Evolutionary conservation across 2,329 filamentous ascomycete genomes (phyloP).

Genomic region (Corynespora cassiicola): DNA sequence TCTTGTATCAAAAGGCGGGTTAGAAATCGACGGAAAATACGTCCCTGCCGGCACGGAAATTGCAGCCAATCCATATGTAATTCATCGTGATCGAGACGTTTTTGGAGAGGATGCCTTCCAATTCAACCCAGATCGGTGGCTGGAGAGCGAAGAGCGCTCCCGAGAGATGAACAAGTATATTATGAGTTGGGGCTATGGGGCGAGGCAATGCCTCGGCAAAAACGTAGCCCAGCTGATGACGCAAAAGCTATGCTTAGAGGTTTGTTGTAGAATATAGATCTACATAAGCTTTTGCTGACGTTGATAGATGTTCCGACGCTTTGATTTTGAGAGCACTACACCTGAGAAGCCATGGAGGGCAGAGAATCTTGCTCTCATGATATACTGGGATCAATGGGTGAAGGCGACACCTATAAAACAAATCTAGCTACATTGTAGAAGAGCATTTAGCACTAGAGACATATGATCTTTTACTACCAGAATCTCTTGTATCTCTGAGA

Average conservation of each 20-base stretch:
- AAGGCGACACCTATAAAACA: constrained; percentile 1
- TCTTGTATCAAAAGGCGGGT: constrained; percentile 3
- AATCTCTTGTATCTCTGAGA: too few relatives aligned
- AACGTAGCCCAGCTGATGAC: constrained; percentile 1
- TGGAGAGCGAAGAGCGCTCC: constrained; percentile 10
- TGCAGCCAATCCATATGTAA: constrained; percentile 6
- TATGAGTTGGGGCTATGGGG: constrained; percentile 3
- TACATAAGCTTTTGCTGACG: not conserved
- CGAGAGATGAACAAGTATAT: constrained; percentile 5
- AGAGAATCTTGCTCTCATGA: constrained; percentile 1
- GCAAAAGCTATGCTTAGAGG: constrained; percentile 3
- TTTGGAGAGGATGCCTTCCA: constrained; percentile 76
- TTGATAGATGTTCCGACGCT: constrained; percentile 1
- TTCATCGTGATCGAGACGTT: constrained; percentile 36
- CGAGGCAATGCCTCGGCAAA: constrained; percentile 2
- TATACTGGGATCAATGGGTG: constrained; percentile 3
- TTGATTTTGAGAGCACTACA: not conserved
- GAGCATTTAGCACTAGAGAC: too few relatives aligned
- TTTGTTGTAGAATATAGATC: too few relatives aligned
- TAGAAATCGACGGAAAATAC: constrained; percentile 2
- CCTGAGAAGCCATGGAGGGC: not conserved
- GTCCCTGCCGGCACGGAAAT: constrained; percentile 7
- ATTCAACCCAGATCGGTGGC: constrained; percentile 72
- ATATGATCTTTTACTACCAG: too few relatives aligned
- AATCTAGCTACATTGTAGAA: too few relatives aligned